A percentile compares a stretch with the other conserved stretches of the same genome.
Conservation (phyloP, 1,284 basidiomycete genomes). For the Leccinum angustisporum region DNA sequence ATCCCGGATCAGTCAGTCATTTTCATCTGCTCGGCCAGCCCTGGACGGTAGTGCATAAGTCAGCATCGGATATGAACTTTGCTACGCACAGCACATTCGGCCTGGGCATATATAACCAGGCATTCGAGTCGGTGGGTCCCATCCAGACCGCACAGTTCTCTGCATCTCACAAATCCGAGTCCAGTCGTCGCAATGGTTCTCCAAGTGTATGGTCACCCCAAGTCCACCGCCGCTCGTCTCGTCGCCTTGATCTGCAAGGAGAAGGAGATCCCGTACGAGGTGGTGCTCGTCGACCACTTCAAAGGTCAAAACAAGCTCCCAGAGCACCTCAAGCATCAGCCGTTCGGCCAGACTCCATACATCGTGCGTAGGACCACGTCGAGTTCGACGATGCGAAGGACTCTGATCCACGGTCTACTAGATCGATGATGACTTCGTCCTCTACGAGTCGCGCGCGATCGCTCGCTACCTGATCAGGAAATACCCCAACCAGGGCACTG, state of each 20-base stretch:
- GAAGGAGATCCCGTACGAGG: slow-evolving; percentile 52
- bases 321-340: slow-evolving; percentile 48
- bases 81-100: background rate
- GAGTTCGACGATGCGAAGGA: background rate
- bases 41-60: background rate
- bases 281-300: slow-evolving; percentile 42
- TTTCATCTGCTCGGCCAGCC: background rate
- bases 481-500: slow-evolving; percentile 39
- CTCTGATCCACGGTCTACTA: background rate
- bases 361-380: slow-evolving; percentile 39
- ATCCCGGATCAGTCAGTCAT: background rate
- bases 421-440: background rate
- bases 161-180: background rate
- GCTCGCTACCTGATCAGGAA: slow-evolving; percentile 48
- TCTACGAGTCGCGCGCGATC: slow-evolving; percentile 43
- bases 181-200: slow-evolving; percentile 43
- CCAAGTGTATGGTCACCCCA: slow-evolving; percentile 44
- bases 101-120: slow-evolving; percentile 12
- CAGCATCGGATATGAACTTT: background rate
- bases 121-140: background rate
- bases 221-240: slow-evolving; percentile 47
- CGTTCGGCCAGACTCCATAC: slow-evolving; percentile 68
- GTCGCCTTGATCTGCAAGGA: slow-evolving; percentile 50
- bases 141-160: background rate
- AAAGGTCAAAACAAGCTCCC: slow-evolving; percentile 49